A percentile compares a stretch with the other conserved stretches of the same genome.
Evolutionary conservation across 331 rosid species (phyloP).

Genomic region (Cydonia oblonga): DNA sequence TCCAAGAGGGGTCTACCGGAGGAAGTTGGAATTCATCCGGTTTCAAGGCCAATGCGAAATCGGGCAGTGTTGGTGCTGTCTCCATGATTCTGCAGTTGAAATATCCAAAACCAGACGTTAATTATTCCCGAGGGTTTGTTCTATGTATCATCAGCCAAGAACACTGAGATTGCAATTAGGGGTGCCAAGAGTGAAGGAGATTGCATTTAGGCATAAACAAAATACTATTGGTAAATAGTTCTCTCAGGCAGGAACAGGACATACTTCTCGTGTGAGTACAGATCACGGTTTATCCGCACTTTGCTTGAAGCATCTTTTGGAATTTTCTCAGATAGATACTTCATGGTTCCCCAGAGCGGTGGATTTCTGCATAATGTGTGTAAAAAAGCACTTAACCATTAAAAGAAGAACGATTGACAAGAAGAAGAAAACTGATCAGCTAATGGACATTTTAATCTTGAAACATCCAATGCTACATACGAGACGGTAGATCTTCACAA

Average conservation of each 20-base stretch:
- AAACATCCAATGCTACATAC: not conserved
- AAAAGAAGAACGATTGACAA: not conserved
- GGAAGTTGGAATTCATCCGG: constrained; percentile 95
- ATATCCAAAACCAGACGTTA: not conserved
- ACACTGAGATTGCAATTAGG: not conserved
- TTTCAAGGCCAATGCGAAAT: constrained; percentile 85
- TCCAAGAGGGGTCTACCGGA: constrained; percentile 57
- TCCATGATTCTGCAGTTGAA: constrained; percentile 65
- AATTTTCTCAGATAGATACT: constrained; percentile 82
- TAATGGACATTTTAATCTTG: not conserved
- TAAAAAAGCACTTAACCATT: not conserved
- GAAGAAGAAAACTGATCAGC: not conserved
- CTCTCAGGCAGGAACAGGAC: constrained; percentile 9
- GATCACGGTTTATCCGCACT: constrained; percentile 91
- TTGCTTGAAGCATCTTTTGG: constrained; percentile 96
- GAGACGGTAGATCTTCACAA: not conserved
- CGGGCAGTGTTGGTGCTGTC: constrained; percentile 95
- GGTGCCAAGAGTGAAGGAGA: not conserved
- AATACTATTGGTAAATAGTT: not conserved
- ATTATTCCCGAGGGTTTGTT: constrained; percentile 1
- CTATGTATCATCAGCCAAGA: constrained; percentile 7
- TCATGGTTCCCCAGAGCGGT: constrained; percentile 92
- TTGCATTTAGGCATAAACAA: not conserved
- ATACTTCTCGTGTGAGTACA: constrained; percentile 75
- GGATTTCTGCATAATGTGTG: constrained; percentile 58